Conservation (phyloP, 2,329 filamentous ascomycete genomes). For the Fusarium sp. region DNA sequence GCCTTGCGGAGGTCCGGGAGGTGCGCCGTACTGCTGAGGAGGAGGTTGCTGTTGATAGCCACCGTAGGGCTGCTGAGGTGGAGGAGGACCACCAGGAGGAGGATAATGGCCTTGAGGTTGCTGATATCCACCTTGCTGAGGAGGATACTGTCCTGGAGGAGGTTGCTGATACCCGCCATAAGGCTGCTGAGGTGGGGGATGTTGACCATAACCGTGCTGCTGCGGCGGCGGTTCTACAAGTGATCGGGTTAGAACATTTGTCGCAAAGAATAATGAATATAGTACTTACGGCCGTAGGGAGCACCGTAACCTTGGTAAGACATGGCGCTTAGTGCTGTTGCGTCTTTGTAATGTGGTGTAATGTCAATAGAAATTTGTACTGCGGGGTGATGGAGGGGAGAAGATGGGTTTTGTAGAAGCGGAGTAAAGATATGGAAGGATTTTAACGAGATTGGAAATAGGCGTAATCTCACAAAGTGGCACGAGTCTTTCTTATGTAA, state of each 20-base stretch:
- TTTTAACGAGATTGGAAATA: conserved; percentile 15
- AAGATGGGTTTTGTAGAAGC: conserved; percentile 19
- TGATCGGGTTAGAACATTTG: conserved; percentile 25
- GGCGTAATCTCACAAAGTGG: conserved; percentile 5
- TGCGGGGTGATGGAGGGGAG: conserved; percentile 30
- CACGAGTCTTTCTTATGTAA: conserved; percentile 37
- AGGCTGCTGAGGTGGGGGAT: conserved; percentile 47
- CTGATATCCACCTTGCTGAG: conserved; percentile 54
- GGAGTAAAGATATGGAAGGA: not conserved
- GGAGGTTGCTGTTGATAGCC: conserved; percentile 53
- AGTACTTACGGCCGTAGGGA: conserved; percentile 54
- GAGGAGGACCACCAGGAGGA: conserved; percentile 49
- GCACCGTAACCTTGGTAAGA: conserved; percentile 54
- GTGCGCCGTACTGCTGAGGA: conserved; percentile 50
- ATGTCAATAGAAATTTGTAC: conserved; percentile 14
- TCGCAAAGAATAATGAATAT: conserved; percentile 3
- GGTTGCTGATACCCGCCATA: conserved; percentile 55
- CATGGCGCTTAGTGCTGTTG: conserved; percentile 48
- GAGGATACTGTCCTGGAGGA: conserved; percentile 50
- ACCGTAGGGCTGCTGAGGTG: conserved; percentile 51
- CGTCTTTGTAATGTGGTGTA: not conserved
- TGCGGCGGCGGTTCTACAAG: conserved; percentile 50
- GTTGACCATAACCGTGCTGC: conserved; percentile 58
- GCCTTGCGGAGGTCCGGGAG: conserved; percentile 51
- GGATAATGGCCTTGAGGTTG: conserved; percentile 53